Base-by-base conservation (phyloP, 164 flowering plant species). In the Amborella trichopoda region DNA sequence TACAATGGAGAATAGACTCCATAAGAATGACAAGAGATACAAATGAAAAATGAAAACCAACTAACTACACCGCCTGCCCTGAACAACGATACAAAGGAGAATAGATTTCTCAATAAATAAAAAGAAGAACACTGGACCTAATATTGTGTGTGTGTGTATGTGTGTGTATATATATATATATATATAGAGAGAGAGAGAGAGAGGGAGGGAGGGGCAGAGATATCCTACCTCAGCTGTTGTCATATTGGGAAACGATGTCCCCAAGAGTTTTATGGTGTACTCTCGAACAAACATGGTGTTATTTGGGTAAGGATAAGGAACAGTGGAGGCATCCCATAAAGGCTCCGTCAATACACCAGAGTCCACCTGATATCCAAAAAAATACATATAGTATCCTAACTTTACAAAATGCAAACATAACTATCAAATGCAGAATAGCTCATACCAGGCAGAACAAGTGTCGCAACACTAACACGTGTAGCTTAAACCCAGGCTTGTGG, bases 401-500 rank as follows among this genome's bases (percentile, higher is more conserved):
- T n/a, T n/a, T n/a, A n/a, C n/a, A n/a, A n/a, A n/a, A n/a, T n/a
- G n/a, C n/a, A n/a, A n/a, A n/a, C n/a, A n/a, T n/a, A n/a, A n/a
- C n/a, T n/a, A n/a, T n/a, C n/a, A n/a, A n/a, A n/a, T n/a, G n/a
- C 4, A 22, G n/a, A 38, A 38, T 16, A 38, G 41, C 14, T 6
- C 41, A 38, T 81, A 91, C 99, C 99, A 93, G 65, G 64, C 84
- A 80, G 67, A 93, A 93, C 50, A 93, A 68, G 59, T 83, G 82
- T 57, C 85, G 96, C 51, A 93, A 65, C 60, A 93, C 95, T 42
- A 76, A 55, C 24, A 93, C 96, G 63, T 93, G 99, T 65, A 84
- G 65, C 74, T 93, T 93, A 74, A 93, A 93, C 39, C 99, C 99
- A 46, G 96, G 99, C 53, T 93, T 93, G 61, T 93, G 99, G 55